Conservation (phyloP, 2,329 filamentous ascomycete genomes). For the Bimuria novae-zelandiae region DNA sequence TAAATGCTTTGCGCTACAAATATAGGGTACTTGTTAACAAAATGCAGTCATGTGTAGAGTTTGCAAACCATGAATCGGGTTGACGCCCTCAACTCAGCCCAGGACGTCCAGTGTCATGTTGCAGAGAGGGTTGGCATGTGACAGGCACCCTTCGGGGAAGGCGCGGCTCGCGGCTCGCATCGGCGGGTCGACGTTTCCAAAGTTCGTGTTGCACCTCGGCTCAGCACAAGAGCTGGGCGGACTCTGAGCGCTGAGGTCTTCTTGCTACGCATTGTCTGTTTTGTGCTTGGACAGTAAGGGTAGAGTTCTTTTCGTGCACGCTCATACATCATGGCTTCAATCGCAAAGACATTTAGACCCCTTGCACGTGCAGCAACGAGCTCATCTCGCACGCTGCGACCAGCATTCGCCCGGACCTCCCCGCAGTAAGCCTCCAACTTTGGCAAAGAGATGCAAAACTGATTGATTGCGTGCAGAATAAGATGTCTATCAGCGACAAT, state of each 20-base stretch:
- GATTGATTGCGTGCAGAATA: conserved; percentile 21
- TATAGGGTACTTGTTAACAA: too few relatives aligned
- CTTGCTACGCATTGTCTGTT: conserved; percentile 1
- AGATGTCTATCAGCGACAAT: conserved; percentile 51
- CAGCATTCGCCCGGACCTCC: conserved; percentile 32
- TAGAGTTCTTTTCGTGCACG: neutral
- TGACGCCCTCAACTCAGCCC: neutral
- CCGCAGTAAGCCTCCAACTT: conserved; percentile 33
- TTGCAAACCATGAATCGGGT: neutral
- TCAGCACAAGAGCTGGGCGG: conserved; percentile 8
- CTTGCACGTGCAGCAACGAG: conserved; percentile 35
- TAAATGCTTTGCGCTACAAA: too few relatives aligned
- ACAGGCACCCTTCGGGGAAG: conserved; percentile 16
- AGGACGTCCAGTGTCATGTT: too few relatives aligned
- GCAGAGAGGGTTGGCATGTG: conserved; percentile 2
- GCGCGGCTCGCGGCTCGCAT: conserved; percentile 11
- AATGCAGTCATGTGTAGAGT: too few relatives aligned
- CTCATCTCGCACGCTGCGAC: conserved; percentile 33
- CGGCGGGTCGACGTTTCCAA: conserved; percentile 13
- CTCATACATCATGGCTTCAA: conserved; percentile 33
- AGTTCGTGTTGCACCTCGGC: conserved; percentile 14
- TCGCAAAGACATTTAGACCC: conserved; percentile 37
- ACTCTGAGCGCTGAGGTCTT: neutral
- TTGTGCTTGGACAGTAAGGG: conserved; percentile 3
- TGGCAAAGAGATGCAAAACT: conserved; percentile 8